Conservation (phyloP, 768 basidiomycete genomes). For the Podaxis carcinomalis region DNA sequence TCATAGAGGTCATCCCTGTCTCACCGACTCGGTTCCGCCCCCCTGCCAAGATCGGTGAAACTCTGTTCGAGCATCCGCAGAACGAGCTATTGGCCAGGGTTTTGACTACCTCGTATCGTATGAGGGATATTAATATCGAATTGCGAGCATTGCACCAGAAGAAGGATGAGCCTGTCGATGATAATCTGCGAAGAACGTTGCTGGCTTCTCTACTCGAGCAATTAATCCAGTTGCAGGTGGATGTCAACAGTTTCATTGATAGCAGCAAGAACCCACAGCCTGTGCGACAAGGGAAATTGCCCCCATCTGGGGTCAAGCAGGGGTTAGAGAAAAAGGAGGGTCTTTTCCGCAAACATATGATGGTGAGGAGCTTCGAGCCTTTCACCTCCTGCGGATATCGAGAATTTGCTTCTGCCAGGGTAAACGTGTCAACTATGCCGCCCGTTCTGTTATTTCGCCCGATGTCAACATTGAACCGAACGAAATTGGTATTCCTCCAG, state of each 20-base stretch:
- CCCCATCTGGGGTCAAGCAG: constrained; percentile 94
- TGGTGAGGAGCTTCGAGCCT: constrained; percentile 52
- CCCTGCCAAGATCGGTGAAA: constrained; percentile 86
- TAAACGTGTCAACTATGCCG: constrained; percentile 98
- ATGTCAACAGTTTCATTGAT: constrained; percentile 97
- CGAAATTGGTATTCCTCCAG: constrained; percentile 96
- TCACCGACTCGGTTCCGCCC: constrained; percentile 96
- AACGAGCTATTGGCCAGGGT: constrained; percentile 86
- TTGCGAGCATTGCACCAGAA: constrained; percentile 62
- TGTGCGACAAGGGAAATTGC: constrained; percentile 83
- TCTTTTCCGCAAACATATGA: constrained; percentile 97
- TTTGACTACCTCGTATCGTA: constrained; percentile 71
- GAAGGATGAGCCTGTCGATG: constrained; percentile 42
- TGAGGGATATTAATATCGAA: constrained; percentile 72
- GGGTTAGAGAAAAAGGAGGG: constrained; percentile 98
- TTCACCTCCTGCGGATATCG: background rate
- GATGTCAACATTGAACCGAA: constrained; percentile 99
- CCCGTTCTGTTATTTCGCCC: constrained; percentile 99
- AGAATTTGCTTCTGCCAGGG: constrained; percentile 47
- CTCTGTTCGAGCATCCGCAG: constrained; percentile 93
- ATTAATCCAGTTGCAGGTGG: constrained; percentile 85
- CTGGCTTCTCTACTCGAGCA: constrained; percentile 72
- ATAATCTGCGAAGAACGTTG: constrained; percentile 45
- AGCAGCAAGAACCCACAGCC: constrained; percentile 90
- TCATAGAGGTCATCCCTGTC: constrained; percentile 88